Conservation (phyloP, 106 monocot species). For the Allium sativum region DNA sequence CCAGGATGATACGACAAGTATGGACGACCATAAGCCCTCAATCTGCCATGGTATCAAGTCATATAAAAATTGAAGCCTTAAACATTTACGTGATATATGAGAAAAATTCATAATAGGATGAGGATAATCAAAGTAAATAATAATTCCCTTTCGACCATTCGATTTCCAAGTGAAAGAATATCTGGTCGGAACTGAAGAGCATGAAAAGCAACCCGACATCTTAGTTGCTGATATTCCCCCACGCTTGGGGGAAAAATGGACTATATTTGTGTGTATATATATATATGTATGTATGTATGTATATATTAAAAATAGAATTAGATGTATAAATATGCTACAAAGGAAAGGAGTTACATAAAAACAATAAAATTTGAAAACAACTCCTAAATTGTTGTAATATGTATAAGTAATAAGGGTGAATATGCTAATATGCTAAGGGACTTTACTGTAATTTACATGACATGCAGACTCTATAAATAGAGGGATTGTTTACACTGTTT, state of each 20-base stretch:
- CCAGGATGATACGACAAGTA: conserved; percentile 82
- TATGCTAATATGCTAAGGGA: too few relatives aligned
- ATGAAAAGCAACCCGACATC: conserved; percentile 89
- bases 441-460: too few relatives aligned
- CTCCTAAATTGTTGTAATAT: too few relatives aligned
- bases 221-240: conserved; percentile 83
- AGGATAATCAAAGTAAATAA: not conserved
- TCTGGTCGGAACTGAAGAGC: conserved; percentile 83
- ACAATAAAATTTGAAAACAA: too few relatives aligned
- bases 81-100: not conserved
- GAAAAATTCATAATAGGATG: not conserved
- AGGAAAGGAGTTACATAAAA: too few relatives aligned
- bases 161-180: conserved; percentile 60
- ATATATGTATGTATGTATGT: too few relatives aligned
- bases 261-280: conserved; percentile 13
- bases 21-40: conserved; percentile 51
- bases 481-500: too few relatives aligned
- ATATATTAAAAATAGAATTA: not conserved
- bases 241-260: conserved; percentile 65
- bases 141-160: conserved; percentile 58
- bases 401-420: too few relatives aligned
- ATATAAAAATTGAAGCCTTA: not conserved
- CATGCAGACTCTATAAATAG: too few relatives aligned
- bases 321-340: not conserved
- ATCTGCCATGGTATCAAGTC: conserved; percentile 30